A percentile compares a stretch with the other conserved stretches of the same genome.
phyloP scores from a whole-genome alignment of 768 basidiomycete genomes.

The Lepiota venenata region DNA sequence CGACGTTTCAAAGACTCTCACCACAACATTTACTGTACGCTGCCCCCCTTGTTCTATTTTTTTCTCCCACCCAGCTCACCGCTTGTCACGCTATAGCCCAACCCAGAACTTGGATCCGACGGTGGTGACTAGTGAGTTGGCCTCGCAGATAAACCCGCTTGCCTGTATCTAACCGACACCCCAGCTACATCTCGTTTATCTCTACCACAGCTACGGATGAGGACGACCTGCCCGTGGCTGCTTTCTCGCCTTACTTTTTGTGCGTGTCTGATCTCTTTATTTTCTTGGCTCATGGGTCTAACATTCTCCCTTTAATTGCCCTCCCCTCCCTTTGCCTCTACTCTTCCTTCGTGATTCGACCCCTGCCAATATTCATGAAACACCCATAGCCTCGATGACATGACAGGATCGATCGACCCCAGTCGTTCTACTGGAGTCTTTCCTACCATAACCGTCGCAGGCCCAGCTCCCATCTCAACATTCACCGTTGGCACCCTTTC shows the following conservation, averaged over 20 bases:
- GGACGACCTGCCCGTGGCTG: constrained; percentile 27
- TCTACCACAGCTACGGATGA: constrained; percentile 31
- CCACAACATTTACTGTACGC: constrained; percentile 56
- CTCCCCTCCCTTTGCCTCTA: too few species aligned
- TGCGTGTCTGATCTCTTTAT: constrained; percentile 24
- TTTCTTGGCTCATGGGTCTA: background rate
- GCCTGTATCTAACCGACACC: constrained; percentile 1
- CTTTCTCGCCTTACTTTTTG: constrained; percentile 57
- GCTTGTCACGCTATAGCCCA: constrained; percentile 37
- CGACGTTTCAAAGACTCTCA: constrained; percentile 43
- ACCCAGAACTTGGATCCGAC: constrained; percentile 52
- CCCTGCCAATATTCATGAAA: too few species aligned
- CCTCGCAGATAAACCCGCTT: background rate
- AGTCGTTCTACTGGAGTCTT: constrained; percentile 41
- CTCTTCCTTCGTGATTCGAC: too few species aligned
- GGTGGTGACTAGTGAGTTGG: constrained; percentile 53
- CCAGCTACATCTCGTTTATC: constrained; percentile 61
- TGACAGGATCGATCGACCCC: constrained; percentile 59
- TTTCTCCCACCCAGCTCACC: background rate
- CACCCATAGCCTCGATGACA: constrained; percentile 43
- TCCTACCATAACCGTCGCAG: constrained; percentile 21
- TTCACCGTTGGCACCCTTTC: constrained; percentile 34
- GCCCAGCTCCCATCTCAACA: constrained; percentile 38
- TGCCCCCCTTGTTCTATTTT: background rate
- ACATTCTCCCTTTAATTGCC: background rate